These are phyloP conservation scores for Phaeolepiota aurea DNA, from an alignment of 768 basidiomycete species.

Conservation along the genomic window DNA sequence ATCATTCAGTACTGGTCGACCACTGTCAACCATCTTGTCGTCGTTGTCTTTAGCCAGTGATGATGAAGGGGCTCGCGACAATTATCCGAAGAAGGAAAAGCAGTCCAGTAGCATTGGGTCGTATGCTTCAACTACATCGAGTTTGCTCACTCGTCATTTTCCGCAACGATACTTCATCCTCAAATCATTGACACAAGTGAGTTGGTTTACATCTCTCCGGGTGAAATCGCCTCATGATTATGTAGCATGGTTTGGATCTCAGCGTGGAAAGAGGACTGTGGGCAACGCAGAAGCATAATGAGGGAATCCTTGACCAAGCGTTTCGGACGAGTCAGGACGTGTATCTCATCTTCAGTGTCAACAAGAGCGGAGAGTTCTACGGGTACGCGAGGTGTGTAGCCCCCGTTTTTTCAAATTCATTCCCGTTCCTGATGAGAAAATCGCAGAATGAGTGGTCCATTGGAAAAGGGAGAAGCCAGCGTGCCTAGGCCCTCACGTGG, in stretches of 20 bases:
- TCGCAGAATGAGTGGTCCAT: constrained; percentile 62
- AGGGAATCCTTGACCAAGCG: constrained; percentile 85
- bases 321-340: constrained; percentile 88
- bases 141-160: constrained; percentile 67
- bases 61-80: constrained; percentile 21
- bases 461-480: constrained; percentile 39
- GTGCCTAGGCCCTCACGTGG: constrained; percentile 49
- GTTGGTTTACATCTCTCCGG: constrained; percentile 8
- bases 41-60: constrained; percentile 31
- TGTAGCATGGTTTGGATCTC: constrained; percentile 67
- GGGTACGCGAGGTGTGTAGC: constrained; percentile 72
- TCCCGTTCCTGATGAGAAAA: constrained; percentile 1
- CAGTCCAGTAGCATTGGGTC: constrained; percentile 60
- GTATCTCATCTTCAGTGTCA: constrained; percentile 85
- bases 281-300: constrained; percentile 93
- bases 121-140: constrained; percentile 77
- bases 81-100: constrained; percentile 13
- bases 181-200: constrained; percentile 76
- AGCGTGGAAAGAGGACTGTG: constrained; percentile 75
- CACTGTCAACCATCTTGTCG: constrained; percentile 16
- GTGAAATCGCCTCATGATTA: constrained; percentile 5
- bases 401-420: background rate
- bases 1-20: constrained; percentile 17
- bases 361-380: constrained; percentile 91
- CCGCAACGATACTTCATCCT: constrained; percentile 90